Conservation (phyloP, 225 moss, liverwort and hornwort genomes). For the Polytrichum formosum region DNA sequence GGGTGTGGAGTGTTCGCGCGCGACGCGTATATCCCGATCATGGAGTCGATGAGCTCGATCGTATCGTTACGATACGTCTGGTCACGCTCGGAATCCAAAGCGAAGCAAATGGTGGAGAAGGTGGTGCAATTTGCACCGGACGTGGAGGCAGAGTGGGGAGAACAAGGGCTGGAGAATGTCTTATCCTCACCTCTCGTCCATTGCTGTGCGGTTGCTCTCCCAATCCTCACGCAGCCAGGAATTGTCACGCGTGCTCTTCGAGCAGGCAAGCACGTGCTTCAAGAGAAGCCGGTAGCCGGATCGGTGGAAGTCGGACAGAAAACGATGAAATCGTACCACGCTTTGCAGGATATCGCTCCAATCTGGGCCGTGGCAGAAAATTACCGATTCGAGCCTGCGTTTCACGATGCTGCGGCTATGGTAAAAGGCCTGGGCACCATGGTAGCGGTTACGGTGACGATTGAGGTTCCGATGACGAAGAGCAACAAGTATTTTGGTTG, state of each 20-base stretch:
- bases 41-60: slow-evolving; percentile 39
- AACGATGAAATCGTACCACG: slow-evolving; percentile 25
- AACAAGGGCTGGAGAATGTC: slow-evolving; percentile 62
- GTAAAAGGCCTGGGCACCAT: slow-evolving; percentile 68
- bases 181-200: slow-evolving; percentile 64
- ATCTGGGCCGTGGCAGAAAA: slow-evolving; percentile 95
- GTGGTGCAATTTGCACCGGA: slow-evolving; percentile 66
- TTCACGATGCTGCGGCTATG: slow-evolving; percentile 64
- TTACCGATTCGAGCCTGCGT: slow-evolving; percentile 86
- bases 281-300: slow-evolving; percentile 94
- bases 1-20: slow-evolving; percentile 90
- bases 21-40: slow-evolving; percentile 76
- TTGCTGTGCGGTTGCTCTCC: slow-evolving; percentile 79
- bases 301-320: slow-evolving; percentile 30
- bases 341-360: slow-evolving; percentile 22
- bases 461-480: slow-evolving; percentile 80
- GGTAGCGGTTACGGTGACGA: slow-evolving; percentile 69
- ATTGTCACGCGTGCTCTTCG: slow-evolving; percentile 66
- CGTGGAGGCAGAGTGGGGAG: slow-evolving; percentile 80
- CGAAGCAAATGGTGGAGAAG: slow-evolving; percentile 44
- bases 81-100: slow-evolving; percentile 74
- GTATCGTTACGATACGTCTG: slow-evolving; percentile 65
- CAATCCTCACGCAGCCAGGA: slow-evolving; percentile 71
- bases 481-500: slow-evolving; percentile 81
- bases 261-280: slow-evolving; percentile 87